Evolutionary conservation across 2,329 filamentous ascomycete genomes (phyloP).

Genomic region (Phyllosticta citriasiana): DNA sequence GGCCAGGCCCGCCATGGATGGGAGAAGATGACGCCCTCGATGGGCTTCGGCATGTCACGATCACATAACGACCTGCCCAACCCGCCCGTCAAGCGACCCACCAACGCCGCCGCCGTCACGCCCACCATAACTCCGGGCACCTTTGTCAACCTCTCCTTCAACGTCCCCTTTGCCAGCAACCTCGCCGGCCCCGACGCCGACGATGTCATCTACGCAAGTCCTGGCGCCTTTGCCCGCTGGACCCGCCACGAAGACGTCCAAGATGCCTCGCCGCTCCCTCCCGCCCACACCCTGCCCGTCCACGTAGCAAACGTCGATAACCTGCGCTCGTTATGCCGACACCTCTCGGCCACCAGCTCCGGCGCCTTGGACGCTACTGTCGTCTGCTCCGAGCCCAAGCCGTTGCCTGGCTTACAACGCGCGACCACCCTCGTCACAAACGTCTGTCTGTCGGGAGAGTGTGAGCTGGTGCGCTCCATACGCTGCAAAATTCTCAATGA

Average conservation of each 20-base stretch:
- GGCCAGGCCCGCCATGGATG: constrained; percentile 57
- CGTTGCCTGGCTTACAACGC: constrained; percentile 41
- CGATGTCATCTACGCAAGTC: constrained; percentile 87
- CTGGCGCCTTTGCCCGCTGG: constrained; percentile 82
- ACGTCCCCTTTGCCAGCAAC: constrained; percentile 89
- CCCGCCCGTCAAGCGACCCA: constrained; percentile 48
- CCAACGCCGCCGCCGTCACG: constrained; percentile 34
- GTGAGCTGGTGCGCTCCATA: constrained; percentile 81
- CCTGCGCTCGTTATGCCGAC: constrained; percentile 68
- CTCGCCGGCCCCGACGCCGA: constrained; percentile 86
- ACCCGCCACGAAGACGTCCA: constrained; percentile 67
- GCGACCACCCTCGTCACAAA: constrained; percentile 56
- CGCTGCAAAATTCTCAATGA: constrained; percentile 83
- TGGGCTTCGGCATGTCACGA: constrained; percentile 53
- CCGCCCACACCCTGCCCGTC: constrained; percentile 82
- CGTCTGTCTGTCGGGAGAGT: constrained; percentile 80
- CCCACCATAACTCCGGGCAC: constrained; percentile 64
- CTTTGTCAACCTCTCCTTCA: constrained; percentile 89
- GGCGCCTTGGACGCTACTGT: constrained; percentile 71
- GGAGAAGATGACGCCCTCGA: constrained; percentile 55
- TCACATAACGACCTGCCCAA: constrained; percentile 46
- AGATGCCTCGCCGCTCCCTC: constrained; percentile 46
- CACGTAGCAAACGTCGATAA: constrained; percentile 78
- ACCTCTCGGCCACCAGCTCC: constrained; percentile 58
- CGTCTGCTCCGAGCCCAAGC: constrained; percentile 67